Evolutionary conservation across 495 filamentous ascomycete species (phyloP).

Genomic region (Penicillium lagena): DNA sequence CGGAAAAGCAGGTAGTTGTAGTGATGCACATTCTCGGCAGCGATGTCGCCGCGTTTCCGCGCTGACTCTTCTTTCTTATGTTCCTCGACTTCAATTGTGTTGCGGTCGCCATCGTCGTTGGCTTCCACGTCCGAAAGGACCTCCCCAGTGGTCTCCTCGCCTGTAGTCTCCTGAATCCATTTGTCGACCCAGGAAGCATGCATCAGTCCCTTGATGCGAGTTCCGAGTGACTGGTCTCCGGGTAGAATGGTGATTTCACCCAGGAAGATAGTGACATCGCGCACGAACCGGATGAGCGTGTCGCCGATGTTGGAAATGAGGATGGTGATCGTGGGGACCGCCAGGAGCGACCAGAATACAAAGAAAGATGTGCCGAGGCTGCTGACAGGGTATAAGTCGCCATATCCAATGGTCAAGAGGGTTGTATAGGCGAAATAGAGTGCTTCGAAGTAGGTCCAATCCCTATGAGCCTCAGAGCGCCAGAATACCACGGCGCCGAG

Average conservation of each 20-base stretch:
- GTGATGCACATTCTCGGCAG: conserved; percentile 43
- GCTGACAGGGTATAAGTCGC: conserved; percentile 63
- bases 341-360: conserved; percentile 83
- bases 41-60: conserved; percentile 33
- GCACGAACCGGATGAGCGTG: conserved; percentile 57
- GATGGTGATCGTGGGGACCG: conserved; percentile 75
- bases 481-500: conserved; percentile 70
- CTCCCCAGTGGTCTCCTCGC: conserved; percentile 6
- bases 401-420: conserved; percentile 82
- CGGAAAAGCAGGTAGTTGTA: conserved; percentile 62
- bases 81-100: conserved; percentile 25
- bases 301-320: conserved; percentile 75
- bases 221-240: conserved; percentile 40
- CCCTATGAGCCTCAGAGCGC: conserved; percentile 44
- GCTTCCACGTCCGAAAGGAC: conserved; percentile 3
- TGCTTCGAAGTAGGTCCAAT: conserved; percentile 75
- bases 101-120: neutral
- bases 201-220: conserved; percentile 13
- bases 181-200: conserved; percentile 12
- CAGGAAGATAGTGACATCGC: conserved; percentile 61
- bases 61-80: conserved; percentile 32
- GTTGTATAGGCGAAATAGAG: conserved; percentile 78
- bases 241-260: conserved; percentile 74
- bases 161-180: conserved; percentile 16
- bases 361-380: conserved; percentile 76